A percentile compares a stretch with the other conserved stretches of the same genome.
Conservation (phyloP, 352 stramenopile genomes). For the Blastocystis sp. region DNA sequence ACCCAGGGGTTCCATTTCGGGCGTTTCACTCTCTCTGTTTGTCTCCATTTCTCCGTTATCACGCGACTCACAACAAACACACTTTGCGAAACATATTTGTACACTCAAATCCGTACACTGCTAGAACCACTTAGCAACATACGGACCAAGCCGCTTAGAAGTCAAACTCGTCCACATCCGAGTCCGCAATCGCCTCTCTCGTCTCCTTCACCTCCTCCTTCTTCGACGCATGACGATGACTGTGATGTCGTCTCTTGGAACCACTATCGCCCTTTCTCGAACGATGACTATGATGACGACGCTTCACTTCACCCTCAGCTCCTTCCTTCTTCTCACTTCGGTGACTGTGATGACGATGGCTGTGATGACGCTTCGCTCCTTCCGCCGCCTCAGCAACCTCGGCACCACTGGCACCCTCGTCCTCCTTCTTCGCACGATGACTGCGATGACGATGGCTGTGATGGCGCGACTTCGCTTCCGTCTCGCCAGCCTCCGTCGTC, state of each 20-base stretch:
- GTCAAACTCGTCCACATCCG: slow-evolving; percentile 7
- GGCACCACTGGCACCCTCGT: neutral
- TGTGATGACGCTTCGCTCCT: neutral
- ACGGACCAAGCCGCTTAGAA: slow-evolving; percentile 24
- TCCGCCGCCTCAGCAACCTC: neutral
- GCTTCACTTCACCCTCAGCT: neutral
- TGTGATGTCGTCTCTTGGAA: slow-evolving; percentile 28
- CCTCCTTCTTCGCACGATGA: neutral
- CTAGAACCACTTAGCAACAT: slow-evolving; percentile 72
- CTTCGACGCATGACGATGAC: neutral
- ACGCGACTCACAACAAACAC: no score
- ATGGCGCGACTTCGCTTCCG: neutral
- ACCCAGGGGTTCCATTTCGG: no score
- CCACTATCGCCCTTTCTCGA: neutral
- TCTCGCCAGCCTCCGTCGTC: neutral
- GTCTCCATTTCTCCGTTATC: no score
- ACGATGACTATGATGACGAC: neutral
- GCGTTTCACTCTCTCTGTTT: no score
- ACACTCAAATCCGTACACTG: slow-evolving; percentile 15
- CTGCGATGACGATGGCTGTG: slow-evolving; percentile 18
- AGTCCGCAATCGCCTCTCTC: neutral
- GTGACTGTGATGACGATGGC: neutral
- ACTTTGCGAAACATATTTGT: neutral
- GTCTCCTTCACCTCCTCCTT: slow-evolving; percentile 20
- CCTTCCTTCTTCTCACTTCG: neutral